Evolutionary conservation across 352 stramenopile genomes (phyloP).

Genomic region (Sclerospora graminicola): DNA sequence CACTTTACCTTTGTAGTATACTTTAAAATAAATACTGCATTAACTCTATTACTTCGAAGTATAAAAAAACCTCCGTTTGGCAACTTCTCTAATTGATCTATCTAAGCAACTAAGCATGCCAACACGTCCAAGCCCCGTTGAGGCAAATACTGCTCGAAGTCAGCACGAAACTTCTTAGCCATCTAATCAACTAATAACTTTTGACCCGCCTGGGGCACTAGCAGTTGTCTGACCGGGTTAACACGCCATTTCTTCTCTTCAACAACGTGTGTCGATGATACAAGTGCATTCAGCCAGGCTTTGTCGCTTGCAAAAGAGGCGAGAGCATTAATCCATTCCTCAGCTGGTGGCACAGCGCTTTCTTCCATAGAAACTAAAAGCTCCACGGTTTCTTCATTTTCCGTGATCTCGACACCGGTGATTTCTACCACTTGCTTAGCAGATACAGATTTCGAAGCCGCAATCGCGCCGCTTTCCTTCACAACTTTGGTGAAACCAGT

Average conservation of each 20-base stretch:
- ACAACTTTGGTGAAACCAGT: slow-evolving; percentile 45
- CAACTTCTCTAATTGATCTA: too few relatives aligned
- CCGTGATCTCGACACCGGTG: slow-evolving; percentile 17
- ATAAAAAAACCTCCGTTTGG: too few relatives aligned
- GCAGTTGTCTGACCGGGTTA: slow-evolving; percentile 48
- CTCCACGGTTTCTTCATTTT: slow-evolving; percentile 14
- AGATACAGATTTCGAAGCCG: background rate
- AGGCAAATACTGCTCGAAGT: too few relatives aligned
- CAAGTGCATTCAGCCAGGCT: slow-evolving; percentile 41
- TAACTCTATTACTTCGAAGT: too few relatives aligned
- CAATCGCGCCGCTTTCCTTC: slow-evolving; percentile 11
- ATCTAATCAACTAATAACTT: slow-evolving; percentile 27
- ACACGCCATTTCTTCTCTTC: slow-evolving; percentile 50
- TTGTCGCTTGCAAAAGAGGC: slow-evolving; percentile 24
- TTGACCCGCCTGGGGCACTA: slow-evolving; percentile 38
- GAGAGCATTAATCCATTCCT: slow-evolving; percentile 35
- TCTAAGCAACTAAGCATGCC: too few relatives aligned
- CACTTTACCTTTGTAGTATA: too few relatives aligned
- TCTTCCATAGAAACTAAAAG: slow-evolving; percentile 21
- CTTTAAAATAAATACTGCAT: too few relatives aligned
- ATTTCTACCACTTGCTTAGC: slow-evolving; percentile 10
- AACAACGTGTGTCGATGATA: slow-evolving; percentile 40
- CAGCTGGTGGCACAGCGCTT: slow-evolving; percentile 17
- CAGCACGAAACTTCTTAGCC: too few relatives aligned
- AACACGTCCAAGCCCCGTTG: too few relatives aligned